Evolutionary conservation across 129 eudicot species (phyloP).

Genomic region (Kitagawia praeruptora): DNA sequence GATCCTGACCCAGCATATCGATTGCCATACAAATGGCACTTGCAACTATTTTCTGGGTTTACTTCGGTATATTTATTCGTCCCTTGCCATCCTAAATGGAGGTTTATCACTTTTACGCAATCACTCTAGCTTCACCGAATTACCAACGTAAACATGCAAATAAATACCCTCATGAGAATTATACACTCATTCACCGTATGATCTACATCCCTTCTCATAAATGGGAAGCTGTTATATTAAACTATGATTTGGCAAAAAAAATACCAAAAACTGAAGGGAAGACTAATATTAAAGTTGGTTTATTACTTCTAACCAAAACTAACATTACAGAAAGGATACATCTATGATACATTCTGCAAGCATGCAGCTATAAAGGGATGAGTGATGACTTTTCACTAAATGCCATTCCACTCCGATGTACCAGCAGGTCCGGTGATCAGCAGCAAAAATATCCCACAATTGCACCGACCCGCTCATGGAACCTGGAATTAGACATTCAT

Average conservation of each 20-base stretch:
- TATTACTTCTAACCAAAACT: background rate
- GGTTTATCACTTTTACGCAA: background rate
- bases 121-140: background rate
- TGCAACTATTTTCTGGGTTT: background rate
- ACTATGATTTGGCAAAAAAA: background rate
- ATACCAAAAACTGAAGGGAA: too few species aligned
- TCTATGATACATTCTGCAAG: constrained; percentile 6
- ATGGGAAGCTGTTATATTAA: background rate
- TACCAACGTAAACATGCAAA: background rate
- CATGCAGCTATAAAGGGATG: constrained; percentile 10
- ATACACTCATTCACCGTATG: background rate
- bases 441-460: background rate
- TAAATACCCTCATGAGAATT: background rate
- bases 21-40: too few species aligned
- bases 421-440: background rate
- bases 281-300: background rate
- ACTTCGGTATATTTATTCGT: too few species aligned
- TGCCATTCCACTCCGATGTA: background rate
- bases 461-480: background rate
- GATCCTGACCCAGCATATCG: too few species aligned
- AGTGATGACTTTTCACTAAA: background rate
- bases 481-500: background rate
- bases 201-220: background rate
- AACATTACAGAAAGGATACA: constrained; percentile 1
- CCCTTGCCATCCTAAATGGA: background rate